Evolutionary conservation across 2,329 filamentous ascomycete species (phyloP).

Genomic region (Macroventuria anomochaeta): DNA sequence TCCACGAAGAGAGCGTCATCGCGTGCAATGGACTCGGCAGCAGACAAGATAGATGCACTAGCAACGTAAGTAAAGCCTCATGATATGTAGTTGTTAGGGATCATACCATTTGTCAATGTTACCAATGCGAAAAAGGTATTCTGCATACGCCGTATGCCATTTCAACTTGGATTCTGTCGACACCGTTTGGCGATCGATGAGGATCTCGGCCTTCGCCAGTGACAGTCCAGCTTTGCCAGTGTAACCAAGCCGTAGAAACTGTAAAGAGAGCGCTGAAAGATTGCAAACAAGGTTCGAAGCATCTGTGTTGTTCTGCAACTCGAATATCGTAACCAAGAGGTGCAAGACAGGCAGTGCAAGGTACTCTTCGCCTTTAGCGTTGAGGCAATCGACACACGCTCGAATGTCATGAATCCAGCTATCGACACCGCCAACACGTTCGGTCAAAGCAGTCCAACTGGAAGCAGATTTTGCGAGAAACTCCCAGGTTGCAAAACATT

Average conservation of each 20-base stretch:
- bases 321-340: conserved; percentile 56
- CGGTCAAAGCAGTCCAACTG: conserved; percentile 50
- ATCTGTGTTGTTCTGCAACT: conserved; percentile 51
- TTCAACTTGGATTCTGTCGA: conserved; percentile 57
- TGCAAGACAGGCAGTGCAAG: conserved; percentile 58
- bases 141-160: conserved; percentile 74
- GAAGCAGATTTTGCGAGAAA: conserved; percentile 40
- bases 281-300: conserved; percentile 51
- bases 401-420: conserved; percentile 60
- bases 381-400: conserved; percentile 62
- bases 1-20: conserved; percentile 38
- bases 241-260: conserved; percentile 67
- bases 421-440: conserved; percentile 58
- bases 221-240: conserved; percentile 63
- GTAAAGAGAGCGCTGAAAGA: conserved; percentile 58
- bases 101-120: conserved; percentile 65
- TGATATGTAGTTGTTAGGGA: neutral
- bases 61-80: conserved; percentile 19
- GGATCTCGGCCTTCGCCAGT: conserved; percentile 65
- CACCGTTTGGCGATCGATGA: conserved; percentile 50
- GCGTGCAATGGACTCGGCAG: conserved; percentile 39
- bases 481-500: conserved; percentile 49
- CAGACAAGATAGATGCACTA: conserved; percentile 39
- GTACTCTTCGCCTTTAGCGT: conserved; percentile 62
- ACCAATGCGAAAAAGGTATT: conserved; percentile 74